Evolutionary conservation across 192 early-diverging fungal genomes (phyloP), one percentile per base, ranked within the genome.

Genomic region (Phlyctochytrium bullatum): DNA sequence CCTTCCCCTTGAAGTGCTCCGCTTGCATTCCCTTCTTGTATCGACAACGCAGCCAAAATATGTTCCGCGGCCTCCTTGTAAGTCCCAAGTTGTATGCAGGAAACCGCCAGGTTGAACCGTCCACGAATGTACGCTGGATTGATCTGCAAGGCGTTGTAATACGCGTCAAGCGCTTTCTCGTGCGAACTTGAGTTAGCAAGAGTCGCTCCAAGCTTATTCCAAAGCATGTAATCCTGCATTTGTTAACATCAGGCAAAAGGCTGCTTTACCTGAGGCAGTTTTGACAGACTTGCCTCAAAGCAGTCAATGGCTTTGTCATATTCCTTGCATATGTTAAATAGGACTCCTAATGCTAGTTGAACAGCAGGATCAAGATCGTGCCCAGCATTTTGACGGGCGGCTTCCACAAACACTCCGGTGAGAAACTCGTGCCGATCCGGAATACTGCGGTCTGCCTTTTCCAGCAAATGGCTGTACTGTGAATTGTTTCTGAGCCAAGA

Each of bases 171-270:
- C 6, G 96, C 94, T 17, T 85, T 81, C 25, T 76, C 61, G 24
- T 89, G 83, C 51, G 90, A 78, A n/a, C 83, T 83, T 16, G 89
- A 83, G 69, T 99, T 98, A 25, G 96, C 97, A 36, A 94, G 82
- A 0, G 96, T 99, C 2, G 97, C 97, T 4, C 97, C 97, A 29
- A 98, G 83, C 66, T 93, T 93, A 81, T 98, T 98, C 93, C 93
- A 99, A 35, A 97, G 80, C 69, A 95, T 78, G 73, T 96, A 97
- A 72, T 98, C 93, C 75, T 89, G 67, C 40, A 28, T n/a, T 51
- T 17, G 34, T 59, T 16, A 12, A 47, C 14, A 29, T 62, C 34
- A 25, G 30, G 53, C 6, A 80, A 31, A 34, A 52, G 50, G 4
- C n/a, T 28, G 0, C 40, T 24, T 23, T 29, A 54, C 31, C 82